Conservation (phyloP, 352 stramenopile species). For the Phytophthora quininea region DNA sequence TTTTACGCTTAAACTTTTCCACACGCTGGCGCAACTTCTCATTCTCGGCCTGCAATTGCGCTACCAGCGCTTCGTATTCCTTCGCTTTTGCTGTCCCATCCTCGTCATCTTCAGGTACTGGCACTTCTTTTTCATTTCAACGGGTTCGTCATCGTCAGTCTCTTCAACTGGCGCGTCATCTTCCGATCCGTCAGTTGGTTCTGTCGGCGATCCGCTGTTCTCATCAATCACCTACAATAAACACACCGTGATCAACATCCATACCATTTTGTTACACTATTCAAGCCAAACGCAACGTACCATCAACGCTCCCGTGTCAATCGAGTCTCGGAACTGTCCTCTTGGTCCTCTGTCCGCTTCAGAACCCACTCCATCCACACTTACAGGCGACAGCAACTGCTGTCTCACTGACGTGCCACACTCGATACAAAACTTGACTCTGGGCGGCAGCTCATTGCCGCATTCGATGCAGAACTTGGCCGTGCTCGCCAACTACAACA, state of each 20-base stretch:
- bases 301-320: constrained; percentile 49
- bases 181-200: constrained; percentile 62
- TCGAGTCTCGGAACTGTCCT: constrained; percentile 49
- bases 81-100: constrained; percentile 29
- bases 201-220: constrained; percentile 61
- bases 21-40: constrained; percentile 73
- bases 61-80: constrained; percentile 46
- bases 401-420: constrained; percentile 73
- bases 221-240: constrained; percentile 69
- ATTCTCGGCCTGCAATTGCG: constrained; percentile 75
- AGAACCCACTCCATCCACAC: constrained; percentile 30
- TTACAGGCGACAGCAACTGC: constrained; percentile 60
- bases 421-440: constrained; percentile 90
- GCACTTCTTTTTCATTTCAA: constrained; percentile 34
- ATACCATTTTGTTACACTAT: neutral
- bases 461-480: constrained; percentile 88
- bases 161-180: constrained; percentile 49
- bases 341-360: constrained; percentile 41
- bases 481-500: constrained; percentile 55
- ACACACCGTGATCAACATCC: neutral
- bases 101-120: constrained; percentile 33
- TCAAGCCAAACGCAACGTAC: constrained; percentile 22
- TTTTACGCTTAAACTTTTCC: constrained; percentile 78
- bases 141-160: constrained; percentile 42
- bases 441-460: constrained; percentile 73